Conservation (phyloP, 2,329 filamentous ascomycete species). For the Sporothrix inflata region DNA sequence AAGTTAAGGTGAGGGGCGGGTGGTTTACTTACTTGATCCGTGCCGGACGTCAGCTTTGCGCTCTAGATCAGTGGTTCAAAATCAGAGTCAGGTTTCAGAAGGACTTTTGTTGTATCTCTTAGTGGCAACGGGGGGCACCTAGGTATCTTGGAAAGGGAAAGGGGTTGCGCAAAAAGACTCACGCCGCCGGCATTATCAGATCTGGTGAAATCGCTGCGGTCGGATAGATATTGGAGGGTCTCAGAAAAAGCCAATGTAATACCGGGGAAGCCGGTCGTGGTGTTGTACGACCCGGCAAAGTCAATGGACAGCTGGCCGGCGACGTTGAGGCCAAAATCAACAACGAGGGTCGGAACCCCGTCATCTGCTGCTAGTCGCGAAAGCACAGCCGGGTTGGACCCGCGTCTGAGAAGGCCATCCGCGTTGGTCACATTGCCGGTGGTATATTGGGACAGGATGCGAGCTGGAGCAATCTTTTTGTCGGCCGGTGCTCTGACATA, state of each 20-base stretch:
- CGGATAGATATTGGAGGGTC: conserved; percentile 48
- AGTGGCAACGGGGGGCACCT: neutral
- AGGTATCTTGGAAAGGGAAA: too few relatives aligned
- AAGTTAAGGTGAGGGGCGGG: neutral
- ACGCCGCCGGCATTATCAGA: conserved; percentile 48
- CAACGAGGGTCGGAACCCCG: conserved; percentile 45
- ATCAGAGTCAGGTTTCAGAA: neutral
- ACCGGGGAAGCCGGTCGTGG: conserved; percentile 41
- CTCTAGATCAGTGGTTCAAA: conserved; percentile 29
- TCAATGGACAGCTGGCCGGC: conserved; percentile 49
- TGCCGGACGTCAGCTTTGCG: conserved; percentile 47
- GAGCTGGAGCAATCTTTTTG: conserved; percentile 40
- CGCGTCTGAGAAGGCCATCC: conserved; percentile 39
- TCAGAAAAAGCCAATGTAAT: conserved; percentile 55
- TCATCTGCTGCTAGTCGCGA: conserved; percentile 34
- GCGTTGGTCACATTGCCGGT: conserved; percentile 47
- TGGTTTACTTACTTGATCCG: conserved; percentile 48
- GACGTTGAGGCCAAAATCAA: conserved; percentile 56
- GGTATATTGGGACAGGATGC: conserved; percentile 39
- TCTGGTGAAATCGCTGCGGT: conserved; percentile 53
- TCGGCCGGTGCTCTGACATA: conserved; percentile 46
- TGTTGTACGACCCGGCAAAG: conserved; percentile 44
- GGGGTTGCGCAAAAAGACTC: conserved; percentile 27
- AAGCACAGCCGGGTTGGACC: conserved; percentile 41
- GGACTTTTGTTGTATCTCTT: neutral